Percentiles rank a stretch among this genome's conserved stretches.
Evolutionary conservation across 1,139 yeast species (phyloP).

Genomic region (Suhomyces maxii): DNA sequence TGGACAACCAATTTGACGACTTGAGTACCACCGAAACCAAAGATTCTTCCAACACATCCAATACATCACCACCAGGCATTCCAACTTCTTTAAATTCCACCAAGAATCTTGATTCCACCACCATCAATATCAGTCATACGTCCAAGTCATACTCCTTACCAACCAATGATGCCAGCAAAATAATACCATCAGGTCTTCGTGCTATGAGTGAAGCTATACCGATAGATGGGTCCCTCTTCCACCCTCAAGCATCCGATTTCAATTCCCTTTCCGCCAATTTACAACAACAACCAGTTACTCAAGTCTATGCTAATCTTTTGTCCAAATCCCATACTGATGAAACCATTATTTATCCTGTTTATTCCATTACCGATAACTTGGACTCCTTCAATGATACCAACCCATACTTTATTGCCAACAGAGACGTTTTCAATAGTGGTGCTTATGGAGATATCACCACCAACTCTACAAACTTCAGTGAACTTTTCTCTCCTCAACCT

Average conservation of each 20-base stretch:
- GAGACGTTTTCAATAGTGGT: slow-evolving; percentile 11
- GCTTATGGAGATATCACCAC: slow-evolving; percentile 3
- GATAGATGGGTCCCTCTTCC: not conserved
- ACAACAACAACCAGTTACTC: slow-evolving; percentile 19
- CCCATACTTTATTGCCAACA: slow-evolving; percentile 8
- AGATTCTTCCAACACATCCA: not conserved
- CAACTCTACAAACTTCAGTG: not conserved
- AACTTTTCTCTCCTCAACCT: not conserved
- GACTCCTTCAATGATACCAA: slow-evolving; percentile 2
- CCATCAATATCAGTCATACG: not conserved
- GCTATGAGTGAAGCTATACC: not conserved
- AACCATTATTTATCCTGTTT: slow-evolving; percentile 42
- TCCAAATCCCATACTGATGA: slow-evolving; percentile 19
- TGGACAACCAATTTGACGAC: slow-evolving; percentile 14
- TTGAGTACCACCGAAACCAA: slow-evolving; percentile 6
- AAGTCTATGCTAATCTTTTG: slow-evolving; percentile 29
- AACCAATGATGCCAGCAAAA: not conserved
- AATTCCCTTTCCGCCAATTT: not conserved
- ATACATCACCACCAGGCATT: not conserved
- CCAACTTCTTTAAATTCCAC: not conserved
- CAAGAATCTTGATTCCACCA: not conserved
- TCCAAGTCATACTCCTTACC: not conserved
- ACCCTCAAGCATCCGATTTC: not conserved
- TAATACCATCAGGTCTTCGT: not conserved
- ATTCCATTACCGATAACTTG: slow-evolving; percentile 23